Evolutionary conservation across 768 basidiomycete genomes (phyloP), one percentile per base, ranked within the genome.

Genomic region (Strobilomyces confusus): DNA sequence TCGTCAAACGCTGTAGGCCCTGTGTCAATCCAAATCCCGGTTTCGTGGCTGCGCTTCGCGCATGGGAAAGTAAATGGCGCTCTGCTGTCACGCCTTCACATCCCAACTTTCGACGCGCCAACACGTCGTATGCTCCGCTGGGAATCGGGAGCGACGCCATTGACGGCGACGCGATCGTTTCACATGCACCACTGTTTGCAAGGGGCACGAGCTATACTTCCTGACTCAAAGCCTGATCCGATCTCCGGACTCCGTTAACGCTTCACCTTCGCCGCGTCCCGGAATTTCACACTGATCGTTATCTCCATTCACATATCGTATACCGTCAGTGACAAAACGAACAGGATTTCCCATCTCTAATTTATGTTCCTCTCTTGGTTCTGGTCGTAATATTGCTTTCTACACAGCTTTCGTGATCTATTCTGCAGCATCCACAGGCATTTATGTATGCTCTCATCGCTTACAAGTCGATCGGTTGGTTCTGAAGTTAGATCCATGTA

Each of bases 1-100:
- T 83, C 56, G 75, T 87, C 56, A 80, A 80, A 58, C 78, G 78
- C 50, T 81, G 82, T 58, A 80, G 88, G 19, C 80, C 87, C 5
- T 91, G 88, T 62, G 74, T 84, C 56, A 86, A 88, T 63, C 88
- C 88, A 15, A 91, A 91, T 61, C 72, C 84, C n/a, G 87, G 85
- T 5, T 91, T 90, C 61, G 80, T 88, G 19, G 66, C 72, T 1
- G 78, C 80, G 0, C 68, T 86, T 14, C 73, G 77, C 20, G 80
- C 82, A 25, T 86, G 83, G 83, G 84, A 86, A 54, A 52, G 29
- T 9, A 62, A 53, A 37, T 72, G 72, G 72, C 64, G 59, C 11
- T 59, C 68, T 6, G 46, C 42, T 1, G 43, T 48, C 0, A 42
- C 62, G 2, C 37, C 44, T 0, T 55, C 68, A 13, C 53, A 44